Base-by-base conservation (phyloP, 371 early-diverging fungal genomes). In the Umbelopsis sp. region DNA sequence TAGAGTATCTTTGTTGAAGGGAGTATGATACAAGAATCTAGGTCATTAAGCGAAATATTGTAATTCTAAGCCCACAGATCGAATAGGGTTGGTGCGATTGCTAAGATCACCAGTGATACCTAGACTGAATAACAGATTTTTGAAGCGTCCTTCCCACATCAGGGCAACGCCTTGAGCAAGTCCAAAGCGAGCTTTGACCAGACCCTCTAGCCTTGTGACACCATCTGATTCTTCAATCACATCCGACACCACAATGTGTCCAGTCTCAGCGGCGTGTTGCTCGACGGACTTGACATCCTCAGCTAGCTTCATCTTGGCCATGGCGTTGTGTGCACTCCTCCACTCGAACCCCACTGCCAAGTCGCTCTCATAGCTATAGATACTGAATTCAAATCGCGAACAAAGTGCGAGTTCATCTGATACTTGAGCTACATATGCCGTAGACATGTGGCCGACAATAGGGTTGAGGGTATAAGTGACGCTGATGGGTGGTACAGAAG, bases 291-390 rank as follows among this genome's bases (percentile, higher is more conserved):
- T 45, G 16, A 38, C 63, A 12, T 44, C 44, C 14, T 38, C 63
- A n/a, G 38, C 25, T 20, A 52, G 44, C 12, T 65, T 69, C 44
- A 68, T 38, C 0, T 50, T 35, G 2, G 67, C 50, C 38, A 53
- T 46, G 6, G 67, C 16, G 24, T 74, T 68, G 52, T 81, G 72
- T 29, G 76, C 70, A 62, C 79, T 77, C 71, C 85, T 80, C 88
- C 92, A 96, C 70, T 95, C 96, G 10, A 91, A 78, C 4, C 96
- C 96, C 32, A 93, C 76, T 1, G 89, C 88, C 41, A 96, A 77
- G 79, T 96, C 96, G 44, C 94, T 92, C 63, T 93, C 92, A 63
- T 93, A 92, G 53, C 93, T 92, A 74, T 94, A 95, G 12, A 91
- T 87, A 65, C 95, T 96, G 72, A 95, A 93, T 68, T 93, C 91